Base-by-base conservation (phyloP, 208 protist genomes). In the Acanthamoeba quina region DNA sequence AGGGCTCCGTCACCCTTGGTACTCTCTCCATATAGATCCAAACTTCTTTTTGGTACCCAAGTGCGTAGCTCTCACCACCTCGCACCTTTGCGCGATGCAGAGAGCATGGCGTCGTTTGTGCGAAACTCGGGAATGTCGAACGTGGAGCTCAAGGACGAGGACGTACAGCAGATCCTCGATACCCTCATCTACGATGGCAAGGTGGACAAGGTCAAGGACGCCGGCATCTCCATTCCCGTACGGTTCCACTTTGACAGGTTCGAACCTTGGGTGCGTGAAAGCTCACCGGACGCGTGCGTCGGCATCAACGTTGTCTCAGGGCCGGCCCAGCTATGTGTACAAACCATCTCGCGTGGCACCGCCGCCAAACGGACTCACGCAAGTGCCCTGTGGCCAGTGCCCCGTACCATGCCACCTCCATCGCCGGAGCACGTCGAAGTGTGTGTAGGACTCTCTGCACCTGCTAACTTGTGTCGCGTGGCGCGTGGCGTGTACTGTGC, bases 161-260 rank as follows among this genome's bases (percentile, higher is more conserved):
- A 97, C 86, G 78, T 97, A 26, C 26, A 76, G 56, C 62, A 21
- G 34, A 83, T 97, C 10, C n/a, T 97, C 21, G 66, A 96, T n/a
- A 96, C 93, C n/a, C 83, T 97, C 21, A 93, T 97, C n/a, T 96
- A 96, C 41, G 96, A 97, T 70, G 96, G 96, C 49, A 68, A 94
- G 49, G 56, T 97, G 37, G 96, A 97, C 72, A 80, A 96, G 58
- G 58, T 96, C 62, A 90, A 74, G 66, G 95, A 96, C 66, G 74
- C 92, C 3, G 74, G 72, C 70, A 52, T 41, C 21, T 94, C n/a
- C 29, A 34, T 94, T 26, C 60, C 44, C n/a, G n/a, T 74, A 54
- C 58, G 66, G 34, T 86, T 49, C 41, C 29, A 29, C 31, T 44
- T 34, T 34, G 3, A 47, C 44, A 7, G 4, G 34, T 37, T 37